Percentiles rank a stretch among this genome's conserved stretches.
Evolutionary conservation across 2,329 filamentous ascomycete genomes (phyloP).

Genomic region (Fusarium sp.): DNA sequence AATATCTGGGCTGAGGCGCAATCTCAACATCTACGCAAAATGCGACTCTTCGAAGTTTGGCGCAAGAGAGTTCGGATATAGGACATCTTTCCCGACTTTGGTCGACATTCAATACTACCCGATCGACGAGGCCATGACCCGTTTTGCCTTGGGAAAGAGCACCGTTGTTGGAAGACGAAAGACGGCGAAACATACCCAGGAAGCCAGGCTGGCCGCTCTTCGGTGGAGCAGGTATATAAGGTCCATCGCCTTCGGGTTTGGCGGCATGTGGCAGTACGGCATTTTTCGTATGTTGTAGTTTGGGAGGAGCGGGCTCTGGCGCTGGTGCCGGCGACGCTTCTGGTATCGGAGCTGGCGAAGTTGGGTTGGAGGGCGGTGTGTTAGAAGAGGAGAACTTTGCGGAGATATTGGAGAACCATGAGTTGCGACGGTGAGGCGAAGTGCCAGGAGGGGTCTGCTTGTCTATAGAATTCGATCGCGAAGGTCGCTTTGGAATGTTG

Average conservation of each 20-base stretch:
- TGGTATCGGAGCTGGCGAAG: constrained; percentile 52
- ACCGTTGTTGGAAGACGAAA: constrained; percentile 77
- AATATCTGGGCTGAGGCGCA: constrained; percentile 85
- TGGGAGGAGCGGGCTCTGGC: constrained; percentile 64
- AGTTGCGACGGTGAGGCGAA: constrained; percentile 73
- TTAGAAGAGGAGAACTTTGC: constrained; percentile 85
- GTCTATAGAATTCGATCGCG: constrained; percentile 57
- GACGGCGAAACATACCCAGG: constrained; percentile 83
- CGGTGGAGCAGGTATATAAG: constrained; percentile 82
- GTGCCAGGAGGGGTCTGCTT: constrained; percentile 52
- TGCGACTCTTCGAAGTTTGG: constrained; percentile 87
- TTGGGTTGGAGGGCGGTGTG: constrained; percentile 53
- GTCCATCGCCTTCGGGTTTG: constrained; percentile 72
- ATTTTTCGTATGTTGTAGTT: constrained; percentile 67
- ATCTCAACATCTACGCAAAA: constrained; percentile 99
- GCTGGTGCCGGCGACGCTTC: constrained; percentile 41
- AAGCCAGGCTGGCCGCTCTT: constrained; percentile 79
- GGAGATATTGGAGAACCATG: constrained; percentile 94
- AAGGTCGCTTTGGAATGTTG: constrained; percentile 46
- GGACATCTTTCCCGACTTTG: constrained; percentile 82
- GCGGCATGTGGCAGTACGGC: constrained; percentile 72
- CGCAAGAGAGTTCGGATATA: constrained; percentile 83
- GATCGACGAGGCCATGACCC: constrained; percentile 80
- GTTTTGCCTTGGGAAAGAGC: constrained; percentile 49
- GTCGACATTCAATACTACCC: constrained; percentile 89